Evolutionary conservation across 352 stramenopile genomes (phyloP).

Genomic region (Pythium sp.): DNA sequence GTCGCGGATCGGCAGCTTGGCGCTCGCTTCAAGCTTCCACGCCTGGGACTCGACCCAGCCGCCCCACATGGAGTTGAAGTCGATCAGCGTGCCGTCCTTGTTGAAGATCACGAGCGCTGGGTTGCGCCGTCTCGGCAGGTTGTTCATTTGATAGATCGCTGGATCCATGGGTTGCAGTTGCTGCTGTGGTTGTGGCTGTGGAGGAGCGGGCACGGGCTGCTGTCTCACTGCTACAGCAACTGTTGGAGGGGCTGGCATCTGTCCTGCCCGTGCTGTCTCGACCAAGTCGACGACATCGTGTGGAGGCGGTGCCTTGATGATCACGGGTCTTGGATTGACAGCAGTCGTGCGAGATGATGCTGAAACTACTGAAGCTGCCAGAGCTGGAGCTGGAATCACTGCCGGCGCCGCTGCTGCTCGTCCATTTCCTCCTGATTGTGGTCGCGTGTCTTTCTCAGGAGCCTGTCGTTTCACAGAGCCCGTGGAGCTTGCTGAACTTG

Average conservation of each 20-base stretch:
- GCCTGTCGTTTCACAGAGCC: slow-evolving; percentile 1
- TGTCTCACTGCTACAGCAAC: background rate
- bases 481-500: background rate
- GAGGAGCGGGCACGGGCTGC: background rate
- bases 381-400: background rate
- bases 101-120: slow-evolving; percentile 41
- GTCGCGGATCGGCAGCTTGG: slow-evolving; percentile 25
- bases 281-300: background rate
- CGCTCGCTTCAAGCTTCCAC: slow-evolving; percentile 31
- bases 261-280: background rate
- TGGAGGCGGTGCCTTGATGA: background rate
- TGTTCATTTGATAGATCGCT: slow-evolving; percentile 10
- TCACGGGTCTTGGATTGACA: background rate
- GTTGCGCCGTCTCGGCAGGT: slow-evolving; percentile 9
- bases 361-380: background rate
- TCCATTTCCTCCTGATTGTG: background rate
- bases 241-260: background rate
- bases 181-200: background rate
- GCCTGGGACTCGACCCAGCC: slow-evolving; percentile 37
- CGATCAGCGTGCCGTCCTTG: slow-evolving; percentile 47
- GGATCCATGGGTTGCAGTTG: background rate
- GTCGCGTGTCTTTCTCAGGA: background rate
- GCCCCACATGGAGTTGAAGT: slow-evolving; percentile 51
- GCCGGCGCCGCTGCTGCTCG: too few species aligned
- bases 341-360: background rate